A percentile compares a stretch with the other conserved stretches of the same genome.
phyloP scores from a whole-genome alignment of 148 eudicot genomes.

The Cornus suecica region DNA sequence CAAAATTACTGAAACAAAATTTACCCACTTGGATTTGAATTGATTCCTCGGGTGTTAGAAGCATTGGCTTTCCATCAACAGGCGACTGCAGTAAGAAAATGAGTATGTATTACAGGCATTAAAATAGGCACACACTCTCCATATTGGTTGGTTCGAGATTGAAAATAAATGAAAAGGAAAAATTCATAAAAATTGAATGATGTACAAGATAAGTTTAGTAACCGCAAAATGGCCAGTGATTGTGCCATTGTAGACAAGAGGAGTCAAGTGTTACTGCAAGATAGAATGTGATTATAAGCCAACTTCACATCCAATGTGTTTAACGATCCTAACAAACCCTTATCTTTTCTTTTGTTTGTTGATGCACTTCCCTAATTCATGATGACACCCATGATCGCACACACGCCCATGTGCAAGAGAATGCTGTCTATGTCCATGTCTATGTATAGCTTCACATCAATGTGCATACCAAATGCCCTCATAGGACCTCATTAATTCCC shows the following conservation, averaged over 20 bases:
- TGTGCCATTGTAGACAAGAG: not conserved
- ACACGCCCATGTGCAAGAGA: not conserved
- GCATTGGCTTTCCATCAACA: constrained; percentile 90
- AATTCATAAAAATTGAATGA: not conserved
- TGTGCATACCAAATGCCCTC: not conserved
- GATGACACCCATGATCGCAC: not conserved
- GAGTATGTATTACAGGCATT: constrained; percentile 7
- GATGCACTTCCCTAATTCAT: not conserved
- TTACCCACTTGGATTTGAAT: constrained; percentile 78
- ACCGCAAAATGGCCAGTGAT: not conserved
- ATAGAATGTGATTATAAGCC: not conserved
- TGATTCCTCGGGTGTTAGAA: constrained; percentile 86
- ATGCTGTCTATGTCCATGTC: not conserved
- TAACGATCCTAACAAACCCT: not conserved
- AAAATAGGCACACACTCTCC: constrained; percentile 1
- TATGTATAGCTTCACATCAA: not conserved
- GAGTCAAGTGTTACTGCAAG: not conserved
- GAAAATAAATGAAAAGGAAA: not conserved
- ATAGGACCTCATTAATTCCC: not conserved
- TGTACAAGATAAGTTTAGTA: not conserved
- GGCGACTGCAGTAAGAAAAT: constrained; percentile 60
- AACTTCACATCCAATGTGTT: not conserved
- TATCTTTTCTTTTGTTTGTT: not conserved
- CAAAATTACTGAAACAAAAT: not conserved
- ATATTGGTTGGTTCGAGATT: not conserved